Evolutionary conservation across 306 rosid genomes (phyloP).

Genomic region (Cercis canadensis): DNA sequence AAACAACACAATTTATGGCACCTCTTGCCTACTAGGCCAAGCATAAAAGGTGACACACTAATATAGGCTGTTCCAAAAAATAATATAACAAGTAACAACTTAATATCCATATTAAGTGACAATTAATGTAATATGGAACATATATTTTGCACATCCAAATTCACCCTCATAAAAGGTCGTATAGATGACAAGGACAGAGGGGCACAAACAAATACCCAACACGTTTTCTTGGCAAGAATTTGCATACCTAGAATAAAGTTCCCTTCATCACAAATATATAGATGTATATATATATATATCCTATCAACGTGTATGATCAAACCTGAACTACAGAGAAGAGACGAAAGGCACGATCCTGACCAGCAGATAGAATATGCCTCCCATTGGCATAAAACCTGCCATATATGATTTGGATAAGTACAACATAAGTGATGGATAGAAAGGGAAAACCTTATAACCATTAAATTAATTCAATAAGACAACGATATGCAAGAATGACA

Average conservation of each 20-base stretch:
- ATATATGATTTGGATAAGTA: slow-evolving; percentile 26
- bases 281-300: no score
- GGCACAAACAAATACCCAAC: no score
- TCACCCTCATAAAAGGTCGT: background rate
- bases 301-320: slow-evolving; percentile 26
- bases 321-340: slow-evolving; percentile 97
- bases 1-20: no score
- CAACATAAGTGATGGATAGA: slow-evolving; percentile 2
- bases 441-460: slow-evolving; percentile 19
- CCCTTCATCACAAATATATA: no score
- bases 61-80: no score
- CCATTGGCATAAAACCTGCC: slow-evolving; percentile 96
- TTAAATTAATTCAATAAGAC: slow-evolving; percentile 1
- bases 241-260: no score
- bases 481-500: background rate
- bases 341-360: slow-evolving; percentile 97
- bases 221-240: no score
- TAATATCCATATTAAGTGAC: background rate
- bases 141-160: no score
- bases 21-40: no score
- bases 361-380: slow-evolving; percentile 96
- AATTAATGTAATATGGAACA: background rate
- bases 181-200: no score
- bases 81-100: background rate
- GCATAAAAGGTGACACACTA: no score